Evolutionary conservation across 768 basidiomycete genomes (phyloP).

Genomic region (Strobilomyces echinocephalus): DNA sequence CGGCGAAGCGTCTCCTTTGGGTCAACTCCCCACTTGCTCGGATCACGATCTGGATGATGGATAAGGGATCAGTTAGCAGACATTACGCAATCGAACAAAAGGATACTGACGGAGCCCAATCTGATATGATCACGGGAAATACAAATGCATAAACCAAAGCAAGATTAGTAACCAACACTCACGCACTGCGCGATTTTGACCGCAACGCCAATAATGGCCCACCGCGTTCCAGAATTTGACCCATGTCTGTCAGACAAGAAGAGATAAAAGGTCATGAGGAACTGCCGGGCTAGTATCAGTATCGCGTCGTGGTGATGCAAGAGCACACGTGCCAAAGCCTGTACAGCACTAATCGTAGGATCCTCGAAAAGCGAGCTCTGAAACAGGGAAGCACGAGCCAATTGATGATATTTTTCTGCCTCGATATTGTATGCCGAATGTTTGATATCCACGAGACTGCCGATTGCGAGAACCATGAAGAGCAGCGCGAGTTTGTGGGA

Average conservation of each 20-base stretch:
- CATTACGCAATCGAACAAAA: neutral
- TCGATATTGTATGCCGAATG: slow-evolving; percentile 58
- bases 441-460: slow-evolving; percentile 54
- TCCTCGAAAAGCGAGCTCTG: slow-evolving; percentile 61
- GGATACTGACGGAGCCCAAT: slow-evolving; percentile 61
- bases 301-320: slow-evolving; percentile 26
- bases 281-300: slow-evolving; percentile 35
- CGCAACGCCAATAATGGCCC: slow-evolving; percentile 65
- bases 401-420: slow-evolving; percentile 66
- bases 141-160: neutral
- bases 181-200: slow-evolving; percentile 70
- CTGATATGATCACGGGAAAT: slow-evolving; percentile 31
- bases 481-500: slow-evolving; percentile 60
- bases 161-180: slow-evolving; percentile 29
- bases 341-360: slow-evolving; percentile 63
- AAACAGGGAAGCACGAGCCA: slow-evolving; percentile 62
- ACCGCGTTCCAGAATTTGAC: slow-evolving; percentile 57
- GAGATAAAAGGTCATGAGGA: slow-evolving; percentile 66
- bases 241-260: slow-evolving; percentile 68
- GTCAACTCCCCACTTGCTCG: slow-evolving; percentile 61
- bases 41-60: slow-evolving; percentile 52
- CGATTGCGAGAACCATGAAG: slow-evolving; percentile 66
- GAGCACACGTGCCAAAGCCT: slow-evolving; percentile 49
- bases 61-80: slow-evolving; percentile 4
- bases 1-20: slow-evolving; percentile 52